phyloP scores from a whole-genome alignment of 1,284 basidiomycete species.

The Pterula multifida region DNA sequence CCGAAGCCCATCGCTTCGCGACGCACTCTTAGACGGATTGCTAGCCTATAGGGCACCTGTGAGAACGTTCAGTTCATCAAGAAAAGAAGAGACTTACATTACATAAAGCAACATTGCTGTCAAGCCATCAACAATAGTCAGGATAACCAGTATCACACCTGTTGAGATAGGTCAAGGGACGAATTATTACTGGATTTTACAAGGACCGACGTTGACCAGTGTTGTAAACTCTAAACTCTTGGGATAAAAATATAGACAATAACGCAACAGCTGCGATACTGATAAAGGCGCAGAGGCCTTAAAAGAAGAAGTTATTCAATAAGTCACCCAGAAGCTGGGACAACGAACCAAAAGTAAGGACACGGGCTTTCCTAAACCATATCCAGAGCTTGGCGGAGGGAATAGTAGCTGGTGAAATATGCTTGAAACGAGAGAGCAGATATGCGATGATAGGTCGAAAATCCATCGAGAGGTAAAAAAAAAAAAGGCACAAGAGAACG shows the following conservation, averaged over 20 bases:
- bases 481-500: no score
- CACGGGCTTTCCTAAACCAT: conserved; percentile 21
- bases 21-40: conserved; percentile 31
- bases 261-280: conserved; percentile 26
- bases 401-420: no score
- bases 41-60: conserved; percentile 26
- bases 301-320: conserved; percentile 3
- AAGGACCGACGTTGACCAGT: conserved; percentile 24
- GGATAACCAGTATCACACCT: conserved; percentile 27
- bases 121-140: conserved; percentile 24
- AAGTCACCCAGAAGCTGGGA: conserved; percentile 15
- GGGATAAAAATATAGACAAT: conserved; percentile 26
- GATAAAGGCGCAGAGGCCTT: conserved; percentile 27
- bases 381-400: conserved; percentile 12
- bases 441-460: no score
- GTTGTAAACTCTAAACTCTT: conserved; percentile 26
- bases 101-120: conserved; percentile 32
- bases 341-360: conserved; percentile 1
- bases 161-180: not conserved
- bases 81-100: conserved; percentile 23
- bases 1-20: conserved; percentile 27
- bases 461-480: no score
- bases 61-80: conserved; percentile 1
- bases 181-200: not conserved
- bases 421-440: no score